Conservation (phyloP, 306 rosid genomes). For the Fragaria ananassa region DNA sequence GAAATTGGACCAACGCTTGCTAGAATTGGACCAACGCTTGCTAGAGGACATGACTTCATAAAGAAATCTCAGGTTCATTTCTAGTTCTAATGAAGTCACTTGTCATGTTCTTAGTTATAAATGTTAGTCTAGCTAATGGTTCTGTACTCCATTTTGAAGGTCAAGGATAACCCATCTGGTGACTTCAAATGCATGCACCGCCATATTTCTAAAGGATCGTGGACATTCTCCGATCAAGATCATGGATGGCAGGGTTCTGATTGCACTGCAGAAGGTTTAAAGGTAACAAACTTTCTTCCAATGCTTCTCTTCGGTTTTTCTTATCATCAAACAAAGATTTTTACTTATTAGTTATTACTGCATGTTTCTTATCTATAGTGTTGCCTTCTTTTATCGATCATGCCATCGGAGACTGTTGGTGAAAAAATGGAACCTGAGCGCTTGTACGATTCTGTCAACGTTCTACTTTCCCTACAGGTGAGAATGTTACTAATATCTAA, state of each 20-base stretch:
- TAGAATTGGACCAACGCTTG: constrained; percentile 42
- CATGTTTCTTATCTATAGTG: constrained; percentile 32
- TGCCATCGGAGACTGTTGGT: constrained; percentile 59
- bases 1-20: constrained; percentile 51
- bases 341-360: neutral
- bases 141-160: constrained; percentile 27
- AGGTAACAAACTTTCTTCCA: constrained; percentile 32
- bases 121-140: neutral
- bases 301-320: neutral
- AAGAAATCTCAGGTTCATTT: constrained; percentile 57
- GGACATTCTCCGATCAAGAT: constrained; percentile 79
- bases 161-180: constrained; percentile 58
- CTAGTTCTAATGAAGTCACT: too few relatives aligned
- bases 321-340: neutral
- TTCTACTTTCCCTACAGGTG: constrained; percentile 60
- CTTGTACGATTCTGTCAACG: constrained; percentile 49
- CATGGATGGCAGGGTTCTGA: constrained; percentile 85
- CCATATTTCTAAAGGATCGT: constrained; percentile 70
- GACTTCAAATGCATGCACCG: constrained; percentile 60
- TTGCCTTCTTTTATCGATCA: constrained; percentile 57
- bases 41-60: constrained; percentile 55
- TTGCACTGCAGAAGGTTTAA: constrained; percentile 71
- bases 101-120: neutral
- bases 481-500: neutral
- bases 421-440: constrained; percentile 51